Conservation (phyloP, 1,284 basidiomycete species). For the Microbotryum silenes-acaulis region DNA sequence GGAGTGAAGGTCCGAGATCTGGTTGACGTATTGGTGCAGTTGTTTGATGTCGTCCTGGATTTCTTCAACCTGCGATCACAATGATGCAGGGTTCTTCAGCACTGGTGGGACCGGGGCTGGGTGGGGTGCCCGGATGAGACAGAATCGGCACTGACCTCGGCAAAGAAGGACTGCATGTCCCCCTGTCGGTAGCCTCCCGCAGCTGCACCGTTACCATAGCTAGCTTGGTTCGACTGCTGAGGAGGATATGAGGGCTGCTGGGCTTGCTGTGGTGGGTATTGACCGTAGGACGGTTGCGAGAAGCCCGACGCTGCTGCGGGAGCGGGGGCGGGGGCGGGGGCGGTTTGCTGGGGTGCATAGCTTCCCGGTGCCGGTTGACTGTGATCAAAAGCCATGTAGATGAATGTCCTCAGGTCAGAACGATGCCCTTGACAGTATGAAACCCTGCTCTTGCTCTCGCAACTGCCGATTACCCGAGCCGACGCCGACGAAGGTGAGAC, state of each 20-base stretch:
- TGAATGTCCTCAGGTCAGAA: too few relatives aligned
- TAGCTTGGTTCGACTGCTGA: constrained; percentile 18
- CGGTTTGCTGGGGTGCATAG: too few relatives aligned
- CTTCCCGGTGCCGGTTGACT: too few relatives aligned
- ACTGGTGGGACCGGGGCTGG: background rate
- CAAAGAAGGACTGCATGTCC: constrained; percentile 27
- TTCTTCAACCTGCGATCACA: constrained; percentile 27
- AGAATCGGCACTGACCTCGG: constrained; percentile 18
- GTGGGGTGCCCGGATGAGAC: background rate
- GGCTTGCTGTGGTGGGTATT: background rate
- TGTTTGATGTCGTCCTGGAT: constrained; percentile 33
- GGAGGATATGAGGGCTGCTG: constrained; percentile 3
- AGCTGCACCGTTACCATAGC: constrained; percentile 11
- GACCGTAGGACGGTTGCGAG: background rate
- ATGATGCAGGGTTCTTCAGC: background rate
- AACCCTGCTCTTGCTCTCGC: too few relatives aligned
- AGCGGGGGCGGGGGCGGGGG: too few relatives aligned
- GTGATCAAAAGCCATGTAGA: too few relatives aligned
- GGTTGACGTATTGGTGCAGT: constrained; percentile 32
- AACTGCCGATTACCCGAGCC: too few relatives aligned
- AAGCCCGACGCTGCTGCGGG: too few relatives aligned
- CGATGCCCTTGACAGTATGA: too few relatives aligned
- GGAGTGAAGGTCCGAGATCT: constrained; percentile 32
- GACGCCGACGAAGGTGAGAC: too few relatives aligned
- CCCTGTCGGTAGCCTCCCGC: background rate